These are phyloP conservation scores for Crithidia bombi DNA, from an alignment of 208 protist species.

Conservation along the genomic window DNA sequence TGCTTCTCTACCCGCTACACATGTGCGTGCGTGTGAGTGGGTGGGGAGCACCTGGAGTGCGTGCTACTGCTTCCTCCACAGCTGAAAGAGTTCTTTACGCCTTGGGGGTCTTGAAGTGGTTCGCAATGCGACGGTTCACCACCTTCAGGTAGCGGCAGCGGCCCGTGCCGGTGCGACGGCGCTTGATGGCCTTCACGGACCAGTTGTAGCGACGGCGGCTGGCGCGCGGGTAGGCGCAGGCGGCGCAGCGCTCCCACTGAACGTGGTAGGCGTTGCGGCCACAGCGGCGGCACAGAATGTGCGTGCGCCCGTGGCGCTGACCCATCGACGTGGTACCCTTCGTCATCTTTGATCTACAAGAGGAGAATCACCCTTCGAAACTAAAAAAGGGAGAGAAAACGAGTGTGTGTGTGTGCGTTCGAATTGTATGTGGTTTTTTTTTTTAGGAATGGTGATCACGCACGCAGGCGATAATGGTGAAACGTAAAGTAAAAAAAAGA, in stretches of 20 bases:
- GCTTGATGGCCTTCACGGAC: constrained; percentile 97
- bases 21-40: neutral
- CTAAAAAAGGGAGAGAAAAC: constrained; percentile 5
- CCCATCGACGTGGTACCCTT: constrained; percentile 93
- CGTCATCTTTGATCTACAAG: constrained; percentile 59
- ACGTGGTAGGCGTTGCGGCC: constrained; percentile 97
- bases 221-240: constrained; percentile 98
- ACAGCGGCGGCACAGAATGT: constrained; percentile 98
- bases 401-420: neutral
- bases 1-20: neutral
- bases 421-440: neutral
- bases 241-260: constrained; percentile 97
- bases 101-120: constrained; percentile 96
- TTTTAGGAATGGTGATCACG: too few species aligned
- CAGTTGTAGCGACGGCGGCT: constrained; percentile 97
- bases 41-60: too few species aligned
- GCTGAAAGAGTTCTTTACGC: too few species aligned
- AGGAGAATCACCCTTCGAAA: constrained; percentile 27
- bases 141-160: constrained; percentile 98
- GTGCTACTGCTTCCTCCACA: too few species aligned
- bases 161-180: constrained; percentile 98
- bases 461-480: too few species aligned
- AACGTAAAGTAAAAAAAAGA: too few species aligned
- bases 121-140: constrained; percentile 96
- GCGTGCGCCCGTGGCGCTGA: constrained; percentile 93